Evolutionary conservation across 2,329 filamentous ascomycete genomes (phyloP), one percentile per base, ranked within the genome.

Genomic region (Sporothrix globosa): DNA sequence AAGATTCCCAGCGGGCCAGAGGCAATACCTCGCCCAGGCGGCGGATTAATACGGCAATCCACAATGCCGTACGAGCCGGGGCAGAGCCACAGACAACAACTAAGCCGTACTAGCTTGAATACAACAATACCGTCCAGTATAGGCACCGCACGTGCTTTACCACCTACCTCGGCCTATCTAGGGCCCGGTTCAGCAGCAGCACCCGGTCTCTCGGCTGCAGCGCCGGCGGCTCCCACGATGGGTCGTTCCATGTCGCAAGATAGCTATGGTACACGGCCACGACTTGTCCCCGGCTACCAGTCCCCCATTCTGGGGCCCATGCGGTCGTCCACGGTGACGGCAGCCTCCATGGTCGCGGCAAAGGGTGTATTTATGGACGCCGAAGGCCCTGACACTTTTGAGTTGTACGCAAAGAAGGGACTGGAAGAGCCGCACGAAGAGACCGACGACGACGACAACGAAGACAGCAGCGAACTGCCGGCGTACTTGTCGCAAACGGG

Each of bases 181-280:
- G 30, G 48, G 30, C 50, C 48, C 10, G 30, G 24, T 24, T 46
- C 39, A 10, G 46, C 24, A 21, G 46, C 27, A 34, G 24, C 67
- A 44, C 24, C 39, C 2, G 60, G 30, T 39, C 27, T 41, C 3
- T 39, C 60, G 14, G 21, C 21, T 17, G 11, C 56, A 54, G 19
- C 6, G 7, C 27, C 48, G 6, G 4, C 67, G 2, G 69, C 71
- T 2, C 70, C 67, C 19, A 65, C 67, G 7, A 69, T 73, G 48
- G 53, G 60, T 19, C 68, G 72, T 0, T 72, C 72, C 9, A 41
- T 72, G 30, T 73, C 72, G 4, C 72, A 73, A 30, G 72, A 73
- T 53, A 71, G 72, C 66, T 72, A 73, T 19, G 69, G 63, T 3
- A 34, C 21, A 19, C 66, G 61, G 2, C 54, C 48, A 11, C 53